Percentiles rank a stretch among this genome's conserved stretches.
These are phyloP conservation scores for Luzula sylvatica DNA, from an alignment of 176 grass and related monocot species.

Conservation along the genomic window DNA sequence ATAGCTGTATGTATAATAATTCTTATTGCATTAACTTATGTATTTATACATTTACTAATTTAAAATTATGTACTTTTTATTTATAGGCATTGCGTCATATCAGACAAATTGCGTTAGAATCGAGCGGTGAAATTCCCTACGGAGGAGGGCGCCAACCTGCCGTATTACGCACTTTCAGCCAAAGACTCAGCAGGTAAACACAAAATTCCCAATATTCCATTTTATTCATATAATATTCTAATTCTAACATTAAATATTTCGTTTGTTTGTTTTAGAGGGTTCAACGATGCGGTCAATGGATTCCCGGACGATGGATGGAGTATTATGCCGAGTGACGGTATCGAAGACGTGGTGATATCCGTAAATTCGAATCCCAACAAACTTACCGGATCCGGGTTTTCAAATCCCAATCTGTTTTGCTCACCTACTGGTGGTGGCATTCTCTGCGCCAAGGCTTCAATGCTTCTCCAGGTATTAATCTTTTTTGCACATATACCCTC, in stretches of 20 bases:
- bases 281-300: conserved; percentile 94
- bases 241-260: not conserved
- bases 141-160: conserved; percentile 69
- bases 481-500: not conserved
- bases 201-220: not conserved
- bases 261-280: conserved; percentile 57
- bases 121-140: conserved; percentile 74
- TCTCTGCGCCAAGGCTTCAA: conserved; percentile 93
- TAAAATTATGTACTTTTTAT: conserved; percentile 11
- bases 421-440: conserved; percentile 55
- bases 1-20: conserved; percentile 47
- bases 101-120: conserved; percentile 75
- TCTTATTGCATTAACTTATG: not conserved
- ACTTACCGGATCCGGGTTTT: conserved; percentile 46
- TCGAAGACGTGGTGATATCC: conserved; percentile 74
- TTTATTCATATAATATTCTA: conserved; percentile 2
- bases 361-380: conserved; percentile 78
- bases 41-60: not conserved
- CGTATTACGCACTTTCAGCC: conserved; percentile 69
- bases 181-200: conserved; percentile 80
- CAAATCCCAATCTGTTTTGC: conserved; percentile 44
- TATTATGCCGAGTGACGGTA: conserved; percentile 54
- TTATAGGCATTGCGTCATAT: conserved; percentile 75
- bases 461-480: conserved; percentile 67
- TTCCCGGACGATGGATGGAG: conserved; percentile 96